Conservation (phyloP, 768 basidiomycete species). For the Trametopsis cervina region DNA sequence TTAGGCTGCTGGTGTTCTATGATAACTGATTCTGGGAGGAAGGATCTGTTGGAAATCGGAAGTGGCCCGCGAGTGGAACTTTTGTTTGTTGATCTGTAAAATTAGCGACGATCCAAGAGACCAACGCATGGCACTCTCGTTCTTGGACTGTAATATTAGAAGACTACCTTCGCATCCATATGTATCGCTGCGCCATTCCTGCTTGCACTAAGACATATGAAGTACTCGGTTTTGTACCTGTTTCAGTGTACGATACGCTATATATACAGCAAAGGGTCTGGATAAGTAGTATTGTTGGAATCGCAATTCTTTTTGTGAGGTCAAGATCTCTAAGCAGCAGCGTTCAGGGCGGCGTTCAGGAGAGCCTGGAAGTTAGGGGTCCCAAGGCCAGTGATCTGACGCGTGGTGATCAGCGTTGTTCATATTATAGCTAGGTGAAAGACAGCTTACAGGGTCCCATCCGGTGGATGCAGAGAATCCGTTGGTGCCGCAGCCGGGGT, state of each 20-base stretch:
- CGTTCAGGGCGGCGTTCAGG: conserved; percentile 21
- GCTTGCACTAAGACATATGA: too few species aligned
- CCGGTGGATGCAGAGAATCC: conserved; percentile 24
- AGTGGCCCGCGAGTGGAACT: too few species aligned
- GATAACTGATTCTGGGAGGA: too few species aligned
- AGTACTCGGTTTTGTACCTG: background rate
- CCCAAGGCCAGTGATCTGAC: conserved; percentile 52
- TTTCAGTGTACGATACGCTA: too few species aligned
- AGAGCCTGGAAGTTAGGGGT: conserved; percentile 54
- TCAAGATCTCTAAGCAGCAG: conserved; percentile 23
- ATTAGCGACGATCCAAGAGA: too few species aligned
- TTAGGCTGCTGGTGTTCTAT: conserved; percentile 60
- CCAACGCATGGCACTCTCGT: too few species aligned
- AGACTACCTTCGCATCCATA: too few species aligned
- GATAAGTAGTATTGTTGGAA: background rate
- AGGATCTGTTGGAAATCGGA: too few species aligned
- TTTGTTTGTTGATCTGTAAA: too few species aligned
- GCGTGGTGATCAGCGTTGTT: background rate
- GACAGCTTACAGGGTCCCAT: conserved; percentile 26
- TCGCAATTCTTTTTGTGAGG: background rate
- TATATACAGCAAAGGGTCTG: too few species aligned
- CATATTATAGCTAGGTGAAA: background rate
- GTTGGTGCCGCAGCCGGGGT: conserved; percentile 25
- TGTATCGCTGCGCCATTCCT: too few species aligned
- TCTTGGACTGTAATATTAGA: too few species aligned